Conservation (phyloP, 164 flowering plant genomes). For the Chloranthus sessilifolius region DNA sequence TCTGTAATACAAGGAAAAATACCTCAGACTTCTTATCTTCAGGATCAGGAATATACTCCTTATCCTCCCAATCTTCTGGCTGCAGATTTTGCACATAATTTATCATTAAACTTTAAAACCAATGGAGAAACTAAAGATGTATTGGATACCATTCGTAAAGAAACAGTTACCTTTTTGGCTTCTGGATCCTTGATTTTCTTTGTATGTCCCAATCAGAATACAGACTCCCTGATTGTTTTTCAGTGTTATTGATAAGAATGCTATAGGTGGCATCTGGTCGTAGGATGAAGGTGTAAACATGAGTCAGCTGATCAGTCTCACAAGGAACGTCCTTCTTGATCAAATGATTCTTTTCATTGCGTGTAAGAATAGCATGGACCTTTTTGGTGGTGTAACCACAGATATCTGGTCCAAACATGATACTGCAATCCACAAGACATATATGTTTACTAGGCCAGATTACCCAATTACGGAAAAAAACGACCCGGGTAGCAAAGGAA, state of each 20-base stretch:
- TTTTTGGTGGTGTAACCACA: constrained; percentile 90
- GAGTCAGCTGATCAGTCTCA: constrained; percentile 89
- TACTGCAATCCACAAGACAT: constrained; percentile 37
- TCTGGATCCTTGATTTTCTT: constrained; percentile 90
- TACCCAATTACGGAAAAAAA: neutral
- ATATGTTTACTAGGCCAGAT: neutral
- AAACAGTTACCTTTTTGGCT: constrained; percentile 62
- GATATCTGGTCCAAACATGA: constrained; percentile 98
- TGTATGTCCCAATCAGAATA: constrained; percentile 81
- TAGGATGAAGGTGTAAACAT: constrained; percentile 82
- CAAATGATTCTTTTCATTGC: constrained; percentile 58
- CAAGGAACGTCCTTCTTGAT: constrained; percentile 94
- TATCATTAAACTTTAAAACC: no score
- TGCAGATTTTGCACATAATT: constrained; percentile 17
- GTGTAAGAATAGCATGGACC: constrained; percentile 83
- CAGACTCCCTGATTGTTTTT: constrained; percentile 80
- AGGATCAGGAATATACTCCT: constrained; percentile 80
- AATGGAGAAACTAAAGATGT: neutral
- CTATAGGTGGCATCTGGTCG: constrained; percentile 91
- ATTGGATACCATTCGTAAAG: neutral
- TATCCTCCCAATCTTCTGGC: constrained; percentile 98
- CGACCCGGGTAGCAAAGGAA: no score
- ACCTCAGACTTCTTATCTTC: constrained; percentile 92
- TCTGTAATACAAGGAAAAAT: constrained; percentile 2
- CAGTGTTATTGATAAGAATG: constrained; percentile 81